Evolutionary conservation across 257 asterid genomes (phyloP), one percentile per base, ranked within the genome.

Genomic region (Osmanthus fragrans): DNA sequence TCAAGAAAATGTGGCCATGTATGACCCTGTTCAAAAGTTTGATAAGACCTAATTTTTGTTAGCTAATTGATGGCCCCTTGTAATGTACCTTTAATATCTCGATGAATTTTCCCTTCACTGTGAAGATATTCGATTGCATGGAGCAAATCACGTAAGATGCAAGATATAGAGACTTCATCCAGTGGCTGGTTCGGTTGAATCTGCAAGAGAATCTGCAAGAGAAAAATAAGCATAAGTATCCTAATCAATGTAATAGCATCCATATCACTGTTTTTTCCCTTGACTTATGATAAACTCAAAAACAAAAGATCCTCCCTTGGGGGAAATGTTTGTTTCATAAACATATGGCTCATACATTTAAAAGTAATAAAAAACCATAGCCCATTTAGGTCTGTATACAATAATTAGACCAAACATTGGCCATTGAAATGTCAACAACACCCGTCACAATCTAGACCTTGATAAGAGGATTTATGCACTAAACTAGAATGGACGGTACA

Each of bases 111-210:
- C 68, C 99, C 99, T 89, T 96, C 99, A 33, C 71, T 88, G 87
- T 96, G 99, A 77, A 96, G 99, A 83, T 96, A 96, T 76, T 96
- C 99, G 74, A 96, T 65, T 45, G 99, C 99, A 79, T 93, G 96
- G 81, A 96, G 98, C 87, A 93, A 86, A 86, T 96, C 98, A 45
- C 97, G 96, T 42, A 96, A 86, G 85, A 96, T 96, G 85, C 90
- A 96, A 75, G 98, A 94, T 76, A 96, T 96, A 66, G 99, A 92
- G 88, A 84, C 87, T 88, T 96, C 99, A 87, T 96, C 99, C 81
- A 96, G 82, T 33, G 99, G 99, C 76, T 90, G 93, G 81, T 96
- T 93, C 51, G 99, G 99, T 82, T 90, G 97, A 86, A 96, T 93
- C 99, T 96, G 92, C 82, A 83, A 69, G 77, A 79, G 97, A 86